phyloP scores from a whole-genome alignment of 2,329 filamentous ascomycete species.

The Microcera coccophila region DNA sequence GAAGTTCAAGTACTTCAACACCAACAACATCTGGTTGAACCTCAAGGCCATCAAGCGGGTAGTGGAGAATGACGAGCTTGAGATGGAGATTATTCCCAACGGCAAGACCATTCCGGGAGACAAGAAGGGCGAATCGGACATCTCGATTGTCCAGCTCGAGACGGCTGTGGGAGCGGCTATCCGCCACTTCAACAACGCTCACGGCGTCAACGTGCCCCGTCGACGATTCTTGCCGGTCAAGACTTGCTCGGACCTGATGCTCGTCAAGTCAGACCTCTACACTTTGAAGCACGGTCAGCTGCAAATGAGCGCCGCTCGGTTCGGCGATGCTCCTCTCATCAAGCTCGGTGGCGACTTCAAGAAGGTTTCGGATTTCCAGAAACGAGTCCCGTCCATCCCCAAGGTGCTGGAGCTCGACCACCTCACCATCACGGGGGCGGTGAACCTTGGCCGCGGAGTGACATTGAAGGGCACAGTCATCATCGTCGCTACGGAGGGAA shows the following conservation, averaged over 20 bases:
- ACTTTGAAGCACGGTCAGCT: slow-evolving; percentile 98
- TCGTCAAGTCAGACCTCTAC: slow-evolving; percentile 99
- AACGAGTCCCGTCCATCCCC: slow-evolving; percentile 80
- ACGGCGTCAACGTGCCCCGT: slow-evolving; percentile 97
- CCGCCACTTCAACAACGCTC: slow-evolving; percentile 96
- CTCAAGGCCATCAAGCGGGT: slow-evolving; percentile 96
- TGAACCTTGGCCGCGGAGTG: slow-evolving; percentile 93
- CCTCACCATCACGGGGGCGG: slow-evolving; percentile 93
- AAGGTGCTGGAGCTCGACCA: slow-evolving; percentile 92
- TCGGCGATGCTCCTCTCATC: slow-evolving; percentile 94
- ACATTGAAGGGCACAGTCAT: slow-evolving; percentile 98
- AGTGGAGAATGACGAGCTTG: slow-evolving; percentile 95
- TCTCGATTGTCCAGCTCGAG: slow-evolving; percentile 97
- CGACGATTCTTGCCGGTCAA: slow-evolving; percentile 98
- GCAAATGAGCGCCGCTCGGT: slow-evolving; percentile 92
- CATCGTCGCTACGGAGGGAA: slow-evolving; percentile 95
- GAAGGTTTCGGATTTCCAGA: slow-evolving; percentile 97
- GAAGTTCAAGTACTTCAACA: slow-evolving; percentile 99
- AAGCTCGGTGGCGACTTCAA: slow-evolving; percentile 99
- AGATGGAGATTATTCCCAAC: slow-evolving; percentile 99
- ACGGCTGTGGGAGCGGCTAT: slow-evolving; percentile 98
- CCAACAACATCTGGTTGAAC: slow-evolving; percentile 99
- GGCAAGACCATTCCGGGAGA: slow-evolving; percentile 97
- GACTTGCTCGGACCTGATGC: slow-evolving; percentile 98
- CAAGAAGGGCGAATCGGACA: slow-evolving; percentile 99